These are phyloP conservation scores for Aspergillus homomorphus DNA, from an alignment of 495 filamentous ascomycete species.

Conservation along the genomic window DNA sequence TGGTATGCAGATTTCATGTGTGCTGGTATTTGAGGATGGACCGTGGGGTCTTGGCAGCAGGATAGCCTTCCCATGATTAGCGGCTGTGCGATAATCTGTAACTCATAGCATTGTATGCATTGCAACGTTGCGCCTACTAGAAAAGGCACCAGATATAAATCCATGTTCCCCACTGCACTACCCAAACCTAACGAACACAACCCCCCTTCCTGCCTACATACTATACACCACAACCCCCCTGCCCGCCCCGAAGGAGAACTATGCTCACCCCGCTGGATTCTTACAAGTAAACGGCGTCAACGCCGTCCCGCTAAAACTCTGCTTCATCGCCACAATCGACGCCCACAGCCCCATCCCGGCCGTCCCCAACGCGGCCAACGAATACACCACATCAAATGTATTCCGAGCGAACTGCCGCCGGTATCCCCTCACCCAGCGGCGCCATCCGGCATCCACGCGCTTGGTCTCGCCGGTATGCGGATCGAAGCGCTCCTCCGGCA, in stretches of 20 bases:
- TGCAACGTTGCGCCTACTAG: too few species aligned
- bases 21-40: too few species aligned
- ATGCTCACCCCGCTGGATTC: not conserved
- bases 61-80: too few species aligned
- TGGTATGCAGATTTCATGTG: too few species aligned
- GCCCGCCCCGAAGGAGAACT: not conserved
- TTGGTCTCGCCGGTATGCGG: not conserved
- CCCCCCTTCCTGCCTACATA: too few species aligned
- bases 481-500: not conserved
- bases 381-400: not conserved
- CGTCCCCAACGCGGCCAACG: not conserved
- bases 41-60: too few species aligned
- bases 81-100: too few species aligned
- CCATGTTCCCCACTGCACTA: too few species aligned
- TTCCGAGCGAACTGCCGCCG: not conserved
- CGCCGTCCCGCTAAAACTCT: not conserved
- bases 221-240: too few species aligned
- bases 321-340: not conserved
- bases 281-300: slow-evolving; percentile 1
- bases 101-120: too few species aligned
- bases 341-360: slow-evolving; percentile 2
- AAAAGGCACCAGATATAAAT: too few species aligned
- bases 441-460: not conserved
- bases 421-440: not conserved
- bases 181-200: too few species aligned